phyloP scores from a whole-genome alignment of 202 grass and related monocot species.

The Saccharum hybrid region DNA sequence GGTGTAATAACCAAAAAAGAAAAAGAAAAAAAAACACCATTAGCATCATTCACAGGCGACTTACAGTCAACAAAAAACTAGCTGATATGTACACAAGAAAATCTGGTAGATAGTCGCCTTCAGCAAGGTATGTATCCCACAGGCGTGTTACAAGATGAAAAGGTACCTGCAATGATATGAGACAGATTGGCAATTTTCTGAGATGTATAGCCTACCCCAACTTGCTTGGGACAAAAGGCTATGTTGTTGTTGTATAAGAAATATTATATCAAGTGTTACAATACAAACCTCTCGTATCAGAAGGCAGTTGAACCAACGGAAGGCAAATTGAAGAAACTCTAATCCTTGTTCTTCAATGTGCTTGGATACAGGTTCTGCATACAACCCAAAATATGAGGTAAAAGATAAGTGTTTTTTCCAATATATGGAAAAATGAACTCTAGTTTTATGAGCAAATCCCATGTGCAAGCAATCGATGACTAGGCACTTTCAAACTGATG shows the following conservation, averaged over 20 bases:
- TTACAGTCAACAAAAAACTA: constrained; percentile 96
- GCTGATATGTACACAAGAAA: constrained; percentile 98
- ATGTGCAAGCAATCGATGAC: background rate
- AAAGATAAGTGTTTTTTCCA: constrained; percentile 1
- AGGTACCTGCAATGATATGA: constrained; percentile 71
- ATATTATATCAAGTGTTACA: background rate
- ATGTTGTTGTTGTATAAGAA: no score
- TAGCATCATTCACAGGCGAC: constrained; percentile 8
- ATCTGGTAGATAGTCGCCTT: constrained; percentile 90
- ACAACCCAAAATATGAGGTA: constrained; percentile 15
- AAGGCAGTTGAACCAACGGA: constrained; percentile 99
- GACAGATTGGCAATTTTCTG: background rate
- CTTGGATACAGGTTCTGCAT: constrained; percentile 85
- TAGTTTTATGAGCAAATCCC: background rate
- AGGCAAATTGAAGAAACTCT: constrained; percentile 98
- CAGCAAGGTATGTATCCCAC: constrained; percentile 96
- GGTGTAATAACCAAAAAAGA: background rate
- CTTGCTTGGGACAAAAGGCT: no score
- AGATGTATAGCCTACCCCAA: no score
- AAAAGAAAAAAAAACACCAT: background rate
- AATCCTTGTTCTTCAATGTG: constrained; percentile 98
- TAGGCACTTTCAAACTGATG: background rate
- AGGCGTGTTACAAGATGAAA: constrained; percentile 96
- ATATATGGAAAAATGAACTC: constrained; percentile 1
- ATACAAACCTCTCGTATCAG: constrained; percentile 86